These are phyloP conservation scores for Scleroderma citrinum DNA, from an alignment of 768 basidiomycete genomes.

Conservation along the genomic window DNA sequence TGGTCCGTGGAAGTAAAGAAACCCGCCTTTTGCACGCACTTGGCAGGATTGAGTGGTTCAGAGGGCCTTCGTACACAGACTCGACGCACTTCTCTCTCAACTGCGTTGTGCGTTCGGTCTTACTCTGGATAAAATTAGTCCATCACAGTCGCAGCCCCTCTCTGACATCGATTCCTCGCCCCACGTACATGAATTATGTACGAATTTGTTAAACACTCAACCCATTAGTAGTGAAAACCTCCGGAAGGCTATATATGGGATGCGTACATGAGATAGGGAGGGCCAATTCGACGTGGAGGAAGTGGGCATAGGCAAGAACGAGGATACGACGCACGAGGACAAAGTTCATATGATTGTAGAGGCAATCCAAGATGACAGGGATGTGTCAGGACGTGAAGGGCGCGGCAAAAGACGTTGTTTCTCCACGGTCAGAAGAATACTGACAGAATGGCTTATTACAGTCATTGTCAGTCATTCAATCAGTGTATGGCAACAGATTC, in stretches of 20 bases:
- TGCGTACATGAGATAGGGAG: slow-evolving; percentile 47
- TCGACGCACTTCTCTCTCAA: slow-evolving; percentile 19
- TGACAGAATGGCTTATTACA: neutral
- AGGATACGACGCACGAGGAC: slow-evolving; percentile 59
- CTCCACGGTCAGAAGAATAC: too few species aligned
- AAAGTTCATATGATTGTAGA: slow-evolving; percentile 74
- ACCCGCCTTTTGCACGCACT: too few species aligned
- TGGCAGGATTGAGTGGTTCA: slow-evolving; percentile 19
- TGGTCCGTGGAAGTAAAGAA: too few species aligned
- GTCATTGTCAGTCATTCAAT: slow-evolving; percentile 77
- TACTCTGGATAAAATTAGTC: neutral
- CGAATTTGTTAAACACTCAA: slow-evolving; percentile 66
- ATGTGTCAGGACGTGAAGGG: slow-evolving; percentile 34
- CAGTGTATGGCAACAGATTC: slow-evolving; percentile 63
- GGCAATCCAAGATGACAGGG: slow-evolving; percentile 66
- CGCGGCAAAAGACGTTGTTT: neutral
- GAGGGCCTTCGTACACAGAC: slow-evolving; percentile 11
- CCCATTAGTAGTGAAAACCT: slow-evolving; percentile 81
- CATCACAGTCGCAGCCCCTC: slow-evolving; percentile 23
- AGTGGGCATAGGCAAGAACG: slow-evolving; percentile 8
- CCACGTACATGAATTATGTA: slow-evolving; percentile 59
- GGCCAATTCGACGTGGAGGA: slow-evolving; percentile 38
- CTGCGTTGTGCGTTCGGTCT: slow-evolving; percentile 23
- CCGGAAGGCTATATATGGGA: slow-evolving; percentile 50
- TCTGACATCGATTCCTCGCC: slow-evolving; percentile 45